Base-by-base conservation (phyloP, 2,329 filamentous ascomycete species). In the Chaetomium globosum region DNA sequence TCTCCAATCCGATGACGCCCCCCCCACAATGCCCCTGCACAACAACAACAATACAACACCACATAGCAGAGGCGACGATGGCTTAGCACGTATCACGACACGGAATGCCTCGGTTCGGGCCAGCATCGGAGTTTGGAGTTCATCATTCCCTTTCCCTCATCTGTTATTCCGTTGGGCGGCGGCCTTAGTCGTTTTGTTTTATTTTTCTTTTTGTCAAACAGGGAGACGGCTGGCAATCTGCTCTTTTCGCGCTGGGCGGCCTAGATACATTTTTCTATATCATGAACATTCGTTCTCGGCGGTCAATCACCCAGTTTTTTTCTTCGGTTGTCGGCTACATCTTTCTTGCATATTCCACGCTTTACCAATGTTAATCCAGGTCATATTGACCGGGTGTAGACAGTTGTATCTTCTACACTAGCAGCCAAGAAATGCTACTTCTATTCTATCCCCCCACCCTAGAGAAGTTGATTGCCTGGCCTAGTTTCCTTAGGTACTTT, bases 51-150 rank as follows among this genome's bases (percentile, higher is more conserved):
- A n/a, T 6, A 43, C 54, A 55, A 9, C 30, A 63, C 19, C 30
- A 49, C 48, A 53, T 23, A 58, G 60, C 53, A 59, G 56, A 63
- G 57, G 58, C 67, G 52, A 65, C 57, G 62, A 63, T 54, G 62
- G 54, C 39, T 58, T 57, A 55, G 23, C 63, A 56, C 36, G 48
- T 58, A 63, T 69, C 55, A 71, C 61, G 68, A 68, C 53, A 65
- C 61, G 67, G 64, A 67, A 69, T 67, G 65, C 63, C 64, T 66
- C 62, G 63, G 54, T 59, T 60, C 59, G 64, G 69, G 63, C 65
- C 58, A 71, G 70, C 70, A 71, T 67, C 48, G 70, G 70, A 71
- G 70, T 71, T 67, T 68, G 63, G 70, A 66, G 61, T 54, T 68
- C 39, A 19, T 68, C 52, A 31, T 66, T 65, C 64, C 65, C 51